phyloP scores from a whole-genome alignment of 306 rosid genomes.

The Purshia tridentata region DNA sequence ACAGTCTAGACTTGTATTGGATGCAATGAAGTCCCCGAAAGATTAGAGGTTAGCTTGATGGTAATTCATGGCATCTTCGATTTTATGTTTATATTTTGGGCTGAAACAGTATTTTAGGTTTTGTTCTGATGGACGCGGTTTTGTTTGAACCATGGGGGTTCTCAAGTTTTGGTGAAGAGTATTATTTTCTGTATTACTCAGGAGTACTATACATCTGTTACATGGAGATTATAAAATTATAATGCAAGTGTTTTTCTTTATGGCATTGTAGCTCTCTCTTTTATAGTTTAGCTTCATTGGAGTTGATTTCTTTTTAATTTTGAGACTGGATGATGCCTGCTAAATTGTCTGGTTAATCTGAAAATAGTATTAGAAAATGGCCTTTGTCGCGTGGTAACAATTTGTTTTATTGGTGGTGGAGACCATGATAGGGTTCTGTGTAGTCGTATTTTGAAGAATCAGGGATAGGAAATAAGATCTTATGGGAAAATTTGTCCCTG shows the following conservation, averaged over 20 bases:
- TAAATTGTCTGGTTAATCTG: background rate
- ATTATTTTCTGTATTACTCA: background rate
- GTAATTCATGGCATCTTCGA: constrained; percentile 5
- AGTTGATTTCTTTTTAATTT: background rate
- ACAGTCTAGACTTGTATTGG: constrained; percentile 30
- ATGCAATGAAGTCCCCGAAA: constrained; percentile 20
- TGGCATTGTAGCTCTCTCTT: background rate
- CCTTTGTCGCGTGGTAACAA: background rate
- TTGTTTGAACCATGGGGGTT: constrained; percentile 5
- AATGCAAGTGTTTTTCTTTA: background rate
- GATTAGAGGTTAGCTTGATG: constrained; percentile 13
- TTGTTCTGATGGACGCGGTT: background rate
- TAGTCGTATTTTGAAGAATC: too few relatives aligned
- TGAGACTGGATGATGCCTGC: background rate
- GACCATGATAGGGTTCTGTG: too few relatives aligned
- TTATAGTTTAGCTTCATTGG: background rate
- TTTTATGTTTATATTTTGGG: constrained; percentile 12
- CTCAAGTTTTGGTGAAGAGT: background rate
- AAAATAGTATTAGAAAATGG: background rate
- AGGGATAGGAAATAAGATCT: background rate
- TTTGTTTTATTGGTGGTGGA: background rate
- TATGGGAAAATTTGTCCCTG: background rate
- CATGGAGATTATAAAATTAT: background rate
- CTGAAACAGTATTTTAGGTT: background rate
- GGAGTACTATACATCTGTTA: background rate